phyloP scores from a whole-genome alignment of 805 yeast species.

The Kazachstania africana region DNA sequence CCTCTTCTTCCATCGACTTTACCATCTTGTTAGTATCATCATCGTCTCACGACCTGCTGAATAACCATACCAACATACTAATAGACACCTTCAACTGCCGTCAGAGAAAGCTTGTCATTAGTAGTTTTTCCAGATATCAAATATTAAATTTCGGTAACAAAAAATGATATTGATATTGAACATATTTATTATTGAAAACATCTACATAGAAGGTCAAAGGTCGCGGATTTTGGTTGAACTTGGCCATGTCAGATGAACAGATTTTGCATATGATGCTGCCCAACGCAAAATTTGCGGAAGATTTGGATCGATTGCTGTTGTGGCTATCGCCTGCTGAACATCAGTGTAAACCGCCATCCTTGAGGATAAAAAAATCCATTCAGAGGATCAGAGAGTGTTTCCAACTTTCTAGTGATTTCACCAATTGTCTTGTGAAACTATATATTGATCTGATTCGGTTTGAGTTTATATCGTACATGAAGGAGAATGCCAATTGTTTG shows the following conservation, averaged over 20 bases:
- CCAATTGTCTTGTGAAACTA: constrained; percentile 6
- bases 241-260: constrained; percentile 2
- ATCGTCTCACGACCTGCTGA: too few relatives aligned
- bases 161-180: too few relatives aligned
- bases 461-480: constrained; percentile 10
- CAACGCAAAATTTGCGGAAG: constrained; percentile 7
- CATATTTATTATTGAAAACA: too few relatives aligned
- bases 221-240: too few relatives aligned
- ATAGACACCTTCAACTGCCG: too few relatives aligned
- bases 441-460: constrained; percentile 13
- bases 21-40: too few relatives aligned
- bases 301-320: constrained; percentile 12
- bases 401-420: constrained; percentile 1
- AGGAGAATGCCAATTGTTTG: not conserved
- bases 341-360: constrained; percentile 18
- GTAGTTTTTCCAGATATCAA: too few relatives aligned
- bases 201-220: too few relatives aligned
- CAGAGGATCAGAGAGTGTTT: constrained; percentile 4
- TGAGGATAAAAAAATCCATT: constrained; percentile 12
- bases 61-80: too few relatives aligned
- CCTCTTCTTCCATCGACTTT: constrained; percentile 2
- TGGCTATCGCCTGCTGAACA: constrained; percentile 22
- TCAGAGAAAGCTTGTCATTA: too few relatives aligned
- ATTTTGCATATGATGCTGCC: constrained; percentile 1
- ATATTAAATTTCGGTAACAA: too few relatives aligned